These are phyloP conservation scores for Streptanthus diversifolius DNA, from an alignment of 345 rosid genomes.

Conservation along the genomic window DNA sequence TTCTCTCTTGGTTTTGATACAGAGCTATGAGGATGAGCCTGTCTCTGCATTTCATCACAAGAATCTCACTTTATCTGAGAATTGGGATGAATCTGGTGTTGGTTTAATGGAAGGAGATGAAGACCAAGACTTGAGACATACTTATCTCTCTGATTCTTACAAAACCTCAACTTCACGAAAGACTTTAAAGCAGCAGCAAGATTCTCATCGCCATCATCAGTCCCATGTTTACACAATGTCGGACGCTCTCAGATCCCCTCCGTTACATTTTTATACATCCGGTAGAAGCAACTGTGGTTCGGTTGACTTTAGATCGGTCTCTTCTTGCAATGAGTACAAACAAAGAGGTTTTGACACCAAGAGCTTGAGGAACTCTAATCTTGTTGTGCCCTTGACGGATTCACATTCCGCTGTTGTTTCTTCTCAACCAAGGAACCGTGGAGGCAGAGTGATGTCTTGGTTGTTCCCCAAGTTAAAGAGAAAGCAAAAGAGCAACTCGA, in stretches of 20 bases:
- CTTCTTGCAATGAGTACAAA: slow-evolving; percentile 71
- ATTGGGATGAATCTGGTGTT: slow-evolving; percentile 61
- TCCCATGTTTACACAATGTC: slow-evolving; percentile 54
- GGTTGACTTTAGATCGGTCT: slow-evolving; percentile 56
- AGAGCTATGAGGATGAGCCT: slow-evolving; percentile 87
- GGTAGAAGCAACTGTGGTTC: slow-evolving; percentile 47
- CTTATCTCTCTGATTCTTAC: slow-evolving; percentile 51
- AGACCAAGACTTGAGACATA: slow-evolving; percentile 35
- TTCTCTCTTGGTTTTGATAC: slow-evolving; percentile 24
- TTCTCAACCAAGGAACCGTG: slow-evolving; percentile 52
- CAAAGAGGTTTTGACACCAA: slow-evolving; percentile 46
- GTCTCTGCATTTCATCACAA: slow-evolving; percentile 48
- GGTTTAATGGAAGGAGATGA: slow-evolving; percentile 44
- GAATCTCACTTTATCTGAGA: slow-evolving; percentile 54
- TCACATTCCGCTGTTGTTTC: slow-evolving; percentile 57
- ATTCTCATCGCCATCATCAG: slow-evolving; percentile 38
- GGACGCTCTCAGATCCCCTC: slow-evolving; percentile 44
- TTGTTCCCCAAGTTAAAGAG: slow-evolving; percentile 72
- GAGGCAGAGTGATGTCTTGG: slow-evolving; percentile 65
- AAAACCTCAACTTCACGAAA: slow-evolving; percentile 55
- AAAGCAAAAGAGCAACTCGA: slow-evolving; percentile 48
- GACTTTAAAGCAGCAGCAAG: slow-evolving; percentile 38
- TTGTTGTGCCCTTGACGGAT: slow-evolving; percentile 69
- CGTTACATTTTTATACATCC: slow-evolving; percentile 21
- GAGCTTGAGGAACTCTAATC: slow-evolving; percentile 56